Conservation (phyloP, 176 grass and related monocot species). For the Leersia perrieri region DNA sequence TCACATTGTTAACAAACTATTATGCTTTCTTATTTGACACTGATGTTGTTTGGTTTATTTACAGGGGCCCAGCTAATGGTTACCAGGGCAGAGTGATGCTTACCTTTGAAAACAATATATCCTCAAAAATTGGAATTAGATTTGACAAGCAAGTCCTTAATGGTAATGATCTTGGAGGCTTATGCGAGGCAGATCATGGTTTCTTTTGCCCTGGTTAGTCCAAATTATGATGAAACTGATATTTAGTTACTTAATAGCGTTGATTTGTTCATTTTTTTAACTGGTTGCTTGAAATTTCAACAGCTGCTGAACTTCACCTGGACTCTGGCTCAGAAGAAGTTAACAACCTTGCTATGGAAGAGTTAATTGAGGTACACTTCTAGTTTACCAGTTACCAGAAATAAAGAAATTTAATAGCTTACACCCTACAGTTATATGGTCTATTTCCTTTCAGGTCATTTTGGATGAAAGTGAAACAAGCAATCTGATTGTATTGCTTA, state of each 20-base stretch:
- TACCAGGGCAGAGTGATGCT: conserved; percentile 71
- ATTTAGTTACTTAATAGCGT: too few relatives aligned
- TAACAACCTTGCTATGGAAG: conserved; percentile 50
- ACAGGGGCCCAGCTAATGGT: conserved; percentile 55
- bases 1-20: background rate
- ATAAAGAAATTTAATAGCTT: background rate
- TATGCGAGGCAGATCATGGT: conserved; percentile 69
- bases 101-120: conserved; percentile 59
- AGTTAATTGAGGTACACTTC: conserved; percentile 62
- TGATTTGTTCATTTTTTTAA: too few relatives aligned
- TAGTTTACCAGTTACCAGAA: background rate
- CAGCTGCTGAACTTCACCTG: conserved; percentile 49
- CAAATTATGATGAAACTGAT: too few relatives aligned
- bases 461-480: conserved; percentile 62
- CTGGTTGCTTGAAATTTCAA: background rate
- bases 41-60: conserved; percentile 8
- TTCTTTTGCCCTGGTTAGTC: conserved; percentile 67
- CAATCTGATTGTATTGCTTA: conserved; percentile 72
- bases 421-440: conserved; percentile 3
- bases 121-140: conserved; percentile 73
- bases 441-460: conserved; percentile 53
- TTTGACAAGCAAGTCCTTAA: conserved; percentile 61
- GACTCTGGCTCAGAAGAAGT: conserved; percentile 36
- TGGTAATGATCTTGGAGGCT: conserved; percentile 79
- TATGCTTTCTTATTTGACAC: background rate